These are phyloP conservation scores for Atkinsonella texensis DNA, from an alignment of 2,329 filamentous ascomycete genomes.

Conservation along the genomic window DNA sequence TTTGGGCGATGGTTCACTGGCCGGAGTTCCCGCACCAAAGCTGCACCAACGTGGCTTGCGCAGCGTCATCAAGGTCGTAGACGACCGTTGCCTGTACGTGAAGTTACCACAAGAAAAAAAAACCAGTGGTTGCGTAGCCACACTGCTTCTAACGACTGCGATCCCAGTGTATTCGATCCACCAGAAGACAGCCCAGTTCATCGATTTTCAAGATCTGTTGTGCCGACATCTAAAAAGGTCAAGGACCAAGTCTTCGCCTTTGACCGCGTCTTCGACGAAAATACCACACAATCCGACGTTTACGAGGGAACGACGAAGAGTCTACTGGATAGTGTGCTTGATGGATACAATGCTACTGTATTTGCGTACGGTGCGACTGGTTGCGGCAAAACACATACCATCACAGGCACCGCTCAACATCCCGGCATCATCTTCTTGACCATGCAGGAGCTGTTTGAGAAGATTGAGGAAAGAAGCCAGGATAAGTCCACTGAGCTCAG, in stretches of 20 bases:
- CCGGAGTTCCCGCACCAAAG: conserved; percentile 74
- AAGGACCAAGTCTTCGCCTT: conserved; percentile 98
- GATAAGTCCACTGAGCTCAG: conserved; percentile 87
- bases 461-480: conserved; percentile 72
- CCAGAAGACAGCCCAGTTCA: conserved; percentile 91
- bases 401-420: conserved; percentile 80
- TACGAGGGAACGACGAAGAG: conserved; percentile 86
- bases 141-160: neutral
- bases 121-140: neutral
- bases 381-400: conserved; percentile 97
- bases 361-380: conserved; percentile 97
- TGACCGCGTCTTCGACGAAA: conserved; percentile 94
- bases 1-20: conserved; percentile 91
- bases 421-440: conserved; percentile 97
- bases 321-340: conserved; percentile 87
- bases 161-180: conserved; percentile 78
- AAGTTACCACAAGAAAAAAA: too few species aligned
- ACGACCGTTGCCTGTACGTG: conserved; percentile 87
- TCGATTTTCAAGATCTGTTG: conserved; percentile 69
- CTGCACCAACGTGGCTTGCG: conserved; percentile 76
- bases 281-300: conserved; percentile 79
- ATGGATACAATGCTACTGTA: conserved; percentile 97
- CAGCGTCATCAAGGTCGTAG: conserved; percentile 89
- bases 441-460: conserved; percentile 97
- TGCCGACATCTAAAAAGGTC: conserved; percentile 76